Percentiles rank a stretch among this genome's conserved stretches.
Conservation (phyloP, 495 filamentous ascomycete species). For the Podospora appendiculata region DNA sequence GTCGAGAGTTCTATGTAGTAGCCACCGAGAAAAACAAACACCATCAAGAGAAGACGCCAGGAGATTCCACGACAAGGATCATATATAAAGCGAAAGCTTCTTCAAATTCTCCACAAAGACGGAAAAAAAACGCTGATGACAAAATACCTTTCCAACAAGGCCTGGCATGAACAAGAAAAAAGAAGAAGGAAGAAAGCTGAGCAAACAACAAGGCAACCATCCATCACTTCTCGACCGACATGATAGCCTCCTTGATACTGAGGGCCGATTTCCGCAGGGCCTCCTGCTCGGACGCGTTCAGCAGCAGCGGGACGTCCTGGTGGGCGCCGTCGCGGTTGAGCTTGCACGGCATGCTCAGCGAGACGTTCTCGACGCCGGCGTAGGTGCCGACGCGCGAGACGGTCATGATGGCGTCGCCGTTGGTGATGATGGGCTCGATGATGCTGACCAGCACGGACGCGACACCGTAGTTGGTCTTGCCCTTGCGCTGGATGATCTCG, state of each 20-base stretch:
- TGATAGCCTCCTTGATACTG: slow-evolving; percentile 16
- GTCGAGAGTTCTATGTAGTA: too few species aligned
- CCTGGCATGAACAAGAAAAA: not conserved
- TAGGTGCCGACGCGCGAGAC: slow-evolving; percentile 22
- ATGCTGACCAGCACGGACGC: slow-evolving; percentile 33
- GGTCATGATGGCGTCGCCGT: slow-evolving; percentile 20
- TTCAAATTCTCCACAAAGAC: too few species aligned
- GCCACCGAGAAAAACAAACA: too few species aligned
- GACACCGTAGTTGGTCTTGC: slow-evolving; percentile 54
- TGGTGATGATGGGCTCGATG: slow-evolving; percentile 21
- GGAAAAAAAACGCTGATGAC: too few species aligned
- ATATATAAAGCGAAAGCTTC: too few species aligned
- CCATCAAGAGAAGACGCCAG: too few species aligned
- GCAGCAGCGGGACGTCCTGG: slow-evolving; percentile 19
- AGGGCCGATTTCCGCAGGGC: slow-evolving; percentile 30
- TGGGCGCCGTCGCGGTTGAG: slow-evolving; percentile 20
- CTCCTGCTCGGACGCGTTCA: slow-evolving; percentile 15
- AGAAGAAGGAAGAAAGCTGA: not conserved
- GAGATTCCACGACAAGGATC: too few species aligned
- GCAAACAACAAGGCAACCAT: not conserved
- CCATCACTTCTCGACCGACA: not conserved
- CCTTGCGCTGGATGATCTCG: slow-evolving; percentile 49
- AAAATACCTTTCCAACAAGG: too few species aligned
- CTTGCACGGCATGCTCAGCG: slow-evolving; percentile 27
- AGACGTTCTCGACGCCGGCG: slow-evolving; percentile 19